These are phyloP conservation scores for Botrytis elliptica DNA, from an alignment of 2,329 filamentous ascomycete genomes.

Conservation along the genomic window DNA sequence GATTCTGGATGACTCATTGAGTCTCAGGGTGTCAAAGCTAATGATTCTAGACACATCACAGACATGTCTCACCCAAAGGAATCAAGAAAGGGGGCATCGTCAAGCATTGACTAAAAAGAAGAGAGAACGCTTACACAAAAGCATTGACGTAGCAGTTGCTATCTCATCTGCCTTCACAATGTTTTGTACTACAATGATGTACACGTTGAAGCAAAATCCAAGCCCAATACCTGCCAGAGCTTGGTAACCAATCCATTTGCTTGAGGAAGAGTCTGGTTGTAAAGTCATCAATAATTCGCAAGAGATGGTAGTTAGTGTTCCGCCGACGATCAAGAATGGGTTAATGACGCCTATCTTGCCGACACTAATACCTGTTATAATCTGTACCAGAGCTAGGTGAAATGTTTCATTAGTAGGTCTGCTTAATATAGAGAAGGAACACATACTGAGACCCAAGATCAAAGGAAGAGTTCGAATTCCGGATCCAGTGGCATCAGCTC, in stretches of 20 bases:
- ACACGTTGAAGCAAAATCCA: neutral
- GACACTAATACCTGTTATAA: neutral
- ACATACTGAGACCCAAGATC: neutral
- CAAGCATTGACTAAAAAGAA: too few species aligned
- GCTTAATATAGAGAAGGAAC: neutral
- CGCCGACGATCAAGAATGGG: neutral
- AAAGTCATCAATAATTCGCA: neutral
- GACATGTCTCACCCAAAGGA: too few species aligned
- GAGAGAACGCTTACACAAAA: neutral
- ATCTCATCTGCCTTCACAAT: neutral
- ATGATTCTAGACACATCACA: too few species aligned
- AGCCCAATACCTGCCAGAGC: neutral
- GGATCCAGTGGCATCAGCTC: conserved; percentile 31
- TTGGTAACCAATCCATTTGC: neutral
- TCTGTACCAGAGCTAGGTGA: neutral
- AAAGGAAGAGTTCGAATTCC: conserved; percentile 42
- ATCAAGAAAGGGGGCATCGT: neutral
- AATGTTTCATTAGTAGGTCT: neutral
- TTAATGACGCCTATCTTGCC: neutral
- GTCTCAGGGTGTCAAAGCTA: too few species aligned
- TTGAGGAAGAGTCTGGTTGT: neutral
- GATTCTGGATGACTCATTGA: neutral
- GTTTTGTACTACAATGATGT: neutral
- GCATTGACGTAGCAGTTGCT: neutral
- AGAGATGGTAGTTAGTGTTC: neutral